phyloP scores from a whole-genome alignment of 495 filamentous ascomycete genomes.

The Tuber calosporum region DNA sequence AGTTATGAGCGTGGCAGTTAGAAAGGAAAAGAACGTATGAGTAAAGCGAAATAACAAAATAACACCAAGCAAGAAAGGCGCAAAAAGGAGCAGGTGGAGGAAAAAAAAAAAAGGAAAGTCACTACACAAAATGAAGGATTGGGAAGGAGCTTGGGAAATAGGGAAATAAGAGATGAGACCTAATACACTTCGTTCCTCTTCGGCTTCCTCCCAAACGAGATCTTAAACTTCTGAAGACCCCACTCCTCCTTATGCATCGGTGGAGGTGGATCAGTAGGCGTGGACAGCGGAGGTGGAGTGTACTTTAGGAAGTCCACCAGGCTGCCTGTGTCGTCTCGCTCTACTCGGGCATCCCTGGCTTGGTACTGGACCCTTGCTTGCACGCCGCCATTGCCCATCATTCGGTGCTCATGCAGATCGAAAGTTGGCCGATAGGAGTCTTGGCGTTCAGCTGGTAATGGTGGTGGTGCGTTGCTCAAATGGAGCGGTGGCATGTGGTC shows the following conservation, averaged over 20 bases:
- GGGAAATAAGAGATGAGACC: neutral
- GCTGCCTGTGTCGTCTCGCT: slow-evolving; percentile 25
- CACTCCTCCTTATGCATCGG: slow-evolving; percentile 14
- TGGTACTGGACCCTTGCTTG: slow-evolving; percentile 25
- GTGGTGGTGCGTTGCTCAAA: neutral
- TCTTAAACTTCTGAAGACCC: slow-evolving; percentile 21
- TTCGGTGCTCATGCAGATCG: neutral
- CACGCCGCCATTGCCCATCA: slow-evolving; percentile 12
- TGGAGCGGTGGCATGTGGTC: neutral
- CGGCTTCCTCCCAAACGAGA: slow-evolving; percentile 29
- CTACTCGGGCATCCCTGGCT: slow-evolving; percentile 24
- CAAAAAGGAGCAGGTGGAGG: neutral
- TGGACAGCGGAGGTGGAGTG: slow-evolving; percentile 25
- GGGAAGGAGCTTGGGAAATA: neutral
- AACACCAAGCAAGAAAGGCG: neutral
- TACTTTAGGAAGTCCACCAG: slow-evolving; percentile 36
- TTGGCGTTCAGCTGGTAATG: neutral
- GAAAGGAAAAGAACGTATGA: neutral
- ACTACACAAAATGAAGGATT: neutral
- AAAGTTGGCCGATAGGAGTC: neutral
- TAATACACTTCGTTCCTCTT: slow-evolving; percentile 22
- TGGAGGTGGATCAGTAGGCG: slow-evolving; percentile 15
- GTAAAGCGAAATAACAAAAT: neutral
- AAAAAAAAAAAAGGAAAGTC: neutral
- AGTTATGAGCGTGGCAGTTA: neutral